A percentile compares a stretch with the other conserved stretches of the same genome.
Evolutionary conservation across 2,329 filamentous ascomycete species (phyloP).

Genomic region (Stachybotrys elegans): DNA sequence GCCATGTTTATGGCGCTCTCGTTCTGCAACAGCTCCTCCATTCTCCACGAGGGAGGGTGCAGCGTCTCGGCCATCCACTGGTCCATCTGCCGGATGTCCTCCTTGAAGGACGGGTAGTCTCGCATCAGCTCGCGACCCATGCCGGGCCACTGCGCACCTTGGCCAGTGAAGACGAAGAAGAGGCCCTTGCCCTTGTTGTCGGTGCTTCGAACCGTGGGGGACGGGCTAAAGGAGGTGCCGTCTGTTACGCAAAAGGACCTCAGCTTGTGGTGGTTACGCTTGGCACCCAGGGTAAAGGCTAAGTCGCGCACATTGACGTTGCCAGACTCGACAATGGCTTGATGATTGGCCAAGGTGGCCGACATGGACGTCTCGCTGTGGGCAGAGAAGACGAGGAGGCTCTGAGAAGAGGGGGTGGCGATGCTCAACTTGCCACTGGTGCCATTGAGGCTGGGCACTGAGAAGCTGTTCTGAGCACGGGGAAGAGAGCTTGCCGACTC

Average conservation of each 20-base stretch:
- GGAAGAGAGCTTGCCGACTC: background rate
- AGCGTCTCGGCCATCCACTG: background rate
- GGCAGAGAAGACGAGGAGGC: conserved; percentile 4
- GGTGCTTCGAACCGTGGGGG: conserved; percentile 6
- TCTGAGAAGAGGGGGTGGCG: background rate
- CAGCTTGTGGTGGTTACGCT: background rate
- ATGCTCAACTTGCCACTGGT: too few relatives aligned
- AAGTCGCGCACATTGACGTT: conserved; percentile 6
- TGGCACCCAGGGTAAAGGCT: conserved; percentile 10
- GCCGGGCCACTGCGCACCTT: conserved; percentile 23
- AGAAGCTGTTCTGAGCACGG: background rate
- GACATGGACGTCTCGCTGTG: conserved; percentile 3
- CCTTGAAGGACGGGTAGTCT: conserved; percentile 21
- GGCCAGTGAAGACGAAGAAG: conserved; percentile 23
- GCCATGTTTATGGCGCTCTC: conserved; percentile 10
- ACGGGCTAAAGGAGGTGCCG: conserved; percentile 6
- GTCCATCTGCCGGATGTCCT: conserved; percentile 16
- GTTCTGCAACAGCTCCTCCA: background rate
- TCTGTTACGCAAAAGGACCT: conserved; percentile 1
- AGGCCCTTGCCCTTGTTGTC: background rate
- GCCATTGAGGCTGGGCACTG: background rate
- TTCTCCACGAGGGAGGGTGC: conserved; percentile 3
- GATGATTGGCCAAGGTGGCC: conserved; percentile 9
- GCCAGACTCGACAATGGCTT: conserved; percentile 13
- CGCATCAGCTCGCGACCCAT: conserved; percentile 24